Evolutionary conservation across 768 basidiomycete species (phyloP).

Genomic region (Boletus sp.): DNA sequence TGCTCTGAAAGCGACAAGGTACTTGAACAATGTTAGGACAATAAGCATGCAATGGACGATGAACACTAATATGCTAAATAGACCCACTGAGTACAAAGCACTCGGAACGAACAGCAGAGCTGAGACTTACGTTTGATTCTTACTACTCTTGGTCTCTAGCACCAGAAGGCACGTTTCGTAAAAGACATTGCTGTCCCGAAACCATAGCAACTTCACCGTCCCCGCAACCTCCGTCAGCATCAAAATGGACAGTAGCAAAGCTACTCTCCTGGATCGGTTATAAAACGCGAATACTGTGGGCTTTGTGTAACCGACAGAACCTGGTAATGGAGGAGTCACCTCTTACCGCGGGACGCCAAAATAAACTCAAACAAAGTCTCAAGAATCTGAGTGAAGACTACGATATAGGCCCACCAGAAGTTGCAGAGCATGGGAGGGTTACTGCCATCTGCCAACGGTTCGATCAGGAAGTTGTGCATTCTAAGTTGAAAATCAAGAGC

Average conservation of each 20-base stretch:
- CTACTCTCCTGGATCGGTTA: constrained; percentile 14
- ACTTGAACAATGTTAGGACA: constrained; percentile 19
- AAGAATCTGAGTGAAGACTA: constrained; percentile 3
- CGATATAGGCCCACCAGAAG: constrained; percentile 10
- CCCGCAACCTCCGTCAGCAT: constrained; percentile 6
- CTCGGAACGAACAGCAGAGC: neutral
- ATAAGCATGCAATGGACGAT: constrained; percentile 16
- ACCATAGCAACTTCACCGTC: constrained; percentile 1
- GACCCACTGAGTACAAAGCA: neutral
- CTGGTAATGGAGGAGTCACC: neutral
- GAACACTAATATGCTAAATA: constrained; percentile 15
- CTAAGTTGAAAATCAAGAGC: constrained; percentile 1
- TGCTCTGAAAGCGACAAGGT: constrained; percentile 9
- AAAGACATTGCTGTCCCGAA: neutral
- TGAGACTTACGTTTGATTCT: constrained; percentile 10
- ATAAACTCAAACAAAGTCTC: constrained; percentile 15
- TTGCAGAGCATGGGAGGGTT: constrained; percentile 8
- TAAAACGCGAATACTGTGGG: constrained; percentile 20
- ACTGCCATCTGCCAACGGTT: constrained; percentile 7
- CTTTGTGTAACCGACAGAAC: neutral
- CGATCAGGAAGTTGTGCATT: constrained; percentile 14
- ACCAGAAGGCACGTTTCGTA: constrained; percentile 13
- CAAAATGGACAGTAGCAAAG: constrained; percentile 3
- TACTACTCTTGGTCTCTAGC: neutral
- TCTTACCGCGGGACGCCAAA: constrained; percentile 16